A percentile compares a stretch with the other conserved stretches of the same genome.
phyloP scores from a whole-genome alignment of 345 rosid species.

The Bruguiera gymnorhiza region DNA sequence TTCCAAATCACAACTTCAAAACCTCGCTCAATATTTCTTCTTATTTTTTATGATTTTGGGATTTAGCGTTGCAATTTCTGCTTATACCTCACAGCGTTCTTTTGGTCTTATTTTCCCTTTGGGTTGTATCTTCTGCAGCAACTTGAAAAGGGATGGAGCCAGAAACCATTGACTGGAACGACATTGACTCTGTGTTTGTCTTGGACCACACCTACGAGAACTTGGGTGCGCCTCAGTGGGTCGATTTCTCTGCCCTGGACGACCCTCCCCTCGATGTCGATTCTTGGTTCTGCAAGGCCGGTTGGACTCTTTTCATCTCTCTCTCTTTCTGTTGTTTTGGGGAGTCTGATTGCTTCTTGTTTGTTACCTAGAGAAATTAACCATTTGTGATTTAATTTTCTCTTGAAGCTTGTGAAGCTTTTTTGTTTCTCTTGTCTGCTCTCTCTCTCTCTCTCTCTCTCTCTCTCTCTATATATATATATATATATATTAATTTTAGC shows the following conservation, averaged over 20 bases:
- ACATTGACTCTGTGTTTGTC: conserved; percentile 21
- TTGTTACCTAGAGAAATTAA: too few relatives aligned
- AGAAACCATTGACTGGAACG: conserved; percentile 26
- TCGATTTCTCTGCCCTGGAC: conserved; percentile 20
- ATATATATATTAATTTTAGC: too few relatives aligned
- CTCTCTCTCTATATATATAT: too few relatives aligned
- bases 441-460: background rate
- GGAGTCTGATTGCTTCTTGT: too few relatives aligned
- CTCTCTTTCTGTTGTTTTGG: too few relatives aligned
- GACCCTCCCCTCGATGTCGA: conserved; percentile 10
- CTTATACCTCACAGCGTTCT: background rate
- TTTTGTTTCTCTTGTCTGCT: too few relatives aligned
- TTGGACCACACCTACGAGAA: conserved; percentile 27
- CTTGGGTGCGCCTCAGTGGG: conserved; percentile 32
- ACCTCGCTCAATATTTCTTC: too few relatives aligned
- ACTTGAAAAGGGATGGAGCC: conserved; percentile 8
- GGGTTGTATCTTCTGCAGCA: background rate
- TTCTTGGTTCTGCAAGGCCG: conserved; percentile 31
- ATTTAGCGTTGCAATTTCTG: background rate
- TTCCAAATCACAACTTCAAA: too few relatives aligned
- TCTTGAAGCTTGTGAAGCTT: too few relatives aligned
- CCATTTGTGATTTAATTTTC: too few relatives aligned
- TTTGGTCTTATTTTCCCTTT: background rate
- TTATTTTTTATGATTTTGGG: background rate
- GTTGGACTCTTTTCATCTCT: background rate